phyloP scores from a whole-genome alignment of 495 filamentous ascomycete genomes.

The Aspergillus bertholletiae region DNA sequence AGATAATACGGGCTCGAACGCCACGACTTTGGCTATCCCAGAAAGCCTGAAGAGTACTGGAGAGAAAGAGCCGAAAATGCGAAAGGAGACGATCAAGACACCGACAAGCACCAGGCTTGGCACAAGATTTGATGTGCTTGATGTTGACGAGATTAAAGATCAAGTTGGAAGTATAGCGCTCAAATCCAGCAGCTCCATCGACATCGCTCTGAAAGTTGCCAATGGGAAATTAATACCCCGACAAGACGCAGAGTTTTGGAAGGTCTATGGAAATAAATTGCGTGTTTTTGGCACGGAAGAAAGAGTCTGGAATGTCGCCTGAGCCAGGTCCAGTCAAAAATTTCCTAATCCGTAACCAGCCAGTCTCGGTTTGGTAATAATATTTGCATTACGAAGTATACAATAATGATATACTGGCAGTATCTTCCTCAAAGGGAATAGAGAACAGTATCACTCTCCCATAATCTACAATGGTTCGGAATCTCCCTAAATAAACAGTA shows the following conservation, averaged over 20 bases:
- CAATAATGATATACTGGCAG: not conserved
- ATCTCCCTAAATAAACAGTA: not conserved
- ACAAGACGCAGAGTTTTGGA: slow-evolving; percentile 55
- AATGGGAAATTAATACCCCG: slow-evolving; percentile 43
- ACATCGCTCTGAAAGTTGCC: slow-evolving; percentile 10
- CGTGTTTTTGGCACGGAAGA: slow-evolving; percentile 64
- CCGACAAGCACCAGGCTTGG: not conserved
- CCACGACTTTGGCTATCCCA: not conserved
- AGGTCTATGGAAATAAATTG: slow-evolving; percentile 58
- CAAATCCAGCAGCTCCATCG: not conserved
- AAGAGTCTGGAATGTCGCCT: slow-evolving; percentile 41
- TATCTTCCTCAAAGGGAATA: not conserved
- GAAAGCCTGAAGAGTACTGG: not conserved
- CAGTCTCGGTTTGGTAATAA: not conserved
- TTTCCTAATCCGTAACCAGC: not conserved
- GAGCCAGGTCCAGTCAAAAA: not conserved
- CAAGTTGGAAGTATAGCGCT: not conserved
- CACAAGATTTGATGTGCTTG: slow-evolving; percentile 18
- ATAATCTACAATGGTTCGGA: not conserved
- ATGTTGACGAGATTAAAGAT: slow-evolving; percentile 16
- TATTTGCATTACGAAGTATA: not conserved
- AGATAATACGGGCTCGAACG: not conserved
- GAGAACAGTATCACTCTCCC: not conserved
- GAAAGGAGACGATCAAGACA: not conserved
- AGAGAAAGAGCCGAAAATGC: not conserved